phyloP scores from a whole-genome alignment of 2,329 filamentous ascomycete genomes.

The Colletotrichum chrysophilum region DNA sequence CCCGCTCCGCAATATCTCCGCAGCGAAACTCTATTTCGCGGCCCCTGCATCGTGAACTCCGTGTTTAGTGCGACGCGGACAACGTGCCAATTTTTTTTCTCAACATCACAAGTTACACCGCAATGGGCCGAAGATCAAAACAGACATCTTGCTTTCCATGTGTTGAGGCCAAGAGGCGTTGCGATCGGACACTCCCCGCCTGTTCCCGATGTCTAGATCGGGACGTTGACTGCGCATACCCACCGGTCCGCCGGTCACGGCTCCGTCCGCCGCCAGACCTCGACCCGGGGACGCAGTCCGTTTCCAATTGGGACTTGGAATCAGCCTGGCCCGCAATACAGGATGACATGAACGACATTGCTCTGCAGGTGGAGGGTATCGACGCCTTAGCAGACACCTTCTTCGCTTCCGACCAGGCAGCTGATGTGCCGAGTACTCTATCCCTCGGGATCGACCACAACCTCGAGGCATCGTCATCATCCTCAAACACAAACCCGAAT shows the following conservation, averaged over 20 bases:
- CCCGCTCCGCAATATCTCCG: neutral
- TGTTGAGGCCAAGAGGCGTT: slow-evolving; percentile 4
- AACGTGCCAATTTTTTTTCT: neutral
- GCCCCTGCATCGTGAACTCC: neutral
- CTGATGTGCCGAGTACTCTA: neutral
- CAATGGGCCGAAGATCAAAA: slow-evolving; percentile 5
- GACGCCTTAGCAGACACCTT: neutral
- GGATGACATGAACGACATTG: neutral
- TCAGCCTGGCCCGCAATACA: neutral
- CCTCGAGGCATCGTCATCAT: neutral
- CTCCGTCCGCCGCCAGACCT: neutral
- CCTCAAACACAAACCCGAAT: neutral
- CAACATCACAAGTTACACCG: neutral
- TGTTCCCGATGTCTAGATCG: slow-evolving; percentile 8
- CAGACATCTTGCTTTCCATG: slow-evolving; percentile 8
- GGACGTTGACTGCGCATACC: neutral
- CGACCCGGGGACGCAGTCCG: neutral
- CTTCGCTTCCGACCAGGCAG: neutral
- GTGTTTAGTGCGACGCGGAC: neutral
- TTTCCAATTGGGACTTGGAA: neutral
- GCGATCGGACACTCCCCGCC: neutral
- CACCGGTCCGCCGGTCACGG: neutral
- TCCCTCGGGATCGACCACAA: neutral
- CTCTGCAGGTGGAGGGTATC: neutral
- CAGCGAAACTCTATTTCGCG: neutral